These are phyloP conservation scores for Moelleriella libera DNA, from an alignment of 2,329 filamentous ascomycete species.

Conservation along the genomic window DNA sequence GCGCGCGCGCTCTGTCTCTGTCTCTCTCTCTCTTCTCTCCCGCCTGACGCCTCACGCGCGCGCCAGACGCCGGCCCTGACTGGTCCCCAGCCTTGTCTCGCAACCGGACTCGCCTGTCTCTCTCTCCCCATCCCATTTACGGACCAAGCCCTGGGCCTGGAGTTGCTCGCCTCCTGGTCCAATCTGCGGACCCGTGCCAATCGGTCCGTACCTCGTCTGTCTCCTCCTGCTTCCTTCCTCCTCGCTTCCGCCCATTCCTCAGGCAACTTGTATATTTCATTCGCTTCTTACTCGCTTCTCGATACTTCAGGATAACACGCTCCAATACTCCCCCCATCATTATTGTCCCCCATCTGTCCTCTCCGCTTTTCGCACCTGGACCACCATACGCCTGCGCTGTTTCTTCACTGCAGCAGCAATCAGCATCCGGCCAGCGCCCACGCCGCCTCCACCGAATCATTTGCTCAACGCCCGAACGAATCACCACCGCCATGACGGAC, in stretches of 20 bases:
- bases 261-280: background rate
- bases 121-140: background rate
- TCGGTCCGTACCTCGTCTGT: background rate
- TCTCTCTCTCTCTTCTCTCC: too few relatives aligned
- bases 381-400: too few relatives aligned
- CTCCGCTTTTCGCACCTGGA: too few relatives aligned
- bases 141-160: background rate
- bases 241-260: background rate
- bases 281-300: background rate
- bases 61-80: background rate
- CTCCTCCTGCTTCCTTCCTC: background rate
- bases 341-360: too few relatives aligned
- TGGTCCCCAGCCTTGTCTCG: background rate
- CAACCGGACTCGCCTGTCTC: background rate
- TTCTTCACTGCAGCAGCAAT: background rate
- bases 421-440: background rate
- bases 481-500: slow-evolving; percentile 33
- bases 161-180: background rate
- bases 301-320: too few relatives aligned
- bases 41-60: background rate
- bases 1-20: too few relatives aligned
- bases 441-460: background rate
- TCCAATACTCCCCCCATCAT: too few relatives aligned
- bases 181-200: background rate
- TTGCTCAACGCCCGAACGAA: slow-evolving; percentile 5